Conservation (phyloP, 305 asterid genomes). For the Solanum chacoense region DNA sequence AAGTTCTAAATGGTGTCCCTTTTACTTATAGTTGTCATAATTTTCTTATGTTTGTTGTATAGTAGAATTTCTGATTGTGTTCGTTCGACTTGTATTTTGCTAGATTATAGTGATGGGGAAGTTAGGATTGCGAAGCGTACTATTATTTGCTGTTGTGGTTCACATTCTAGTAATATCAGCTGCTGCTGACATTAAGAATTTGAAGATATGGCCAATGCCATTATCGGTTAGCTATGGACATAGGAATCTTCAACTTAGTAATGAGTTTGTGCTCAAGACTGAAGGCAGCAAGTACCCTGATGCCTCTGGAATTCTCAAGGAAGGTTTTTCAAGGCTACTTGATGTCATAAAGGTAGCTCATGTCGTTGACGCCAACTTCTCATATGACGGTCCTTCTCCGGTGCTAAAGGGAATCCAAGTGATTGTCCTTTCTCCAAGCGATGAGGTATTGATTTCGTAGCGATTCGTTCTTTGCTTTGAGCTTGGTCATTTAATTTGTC, state of each 20-base stretch:
- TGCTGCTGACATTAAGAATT: conserved; percentile 19
- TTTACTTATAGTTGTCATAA: neutral
- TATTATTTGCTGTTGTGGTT: conserved; percentile 21
- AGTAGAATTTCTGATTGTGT: neutral
- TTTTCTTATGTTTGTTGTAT: neutral
- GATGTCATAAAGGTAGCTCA: conserved; percentile 39
- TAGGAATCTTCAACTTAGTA: conserved; percentile 37
- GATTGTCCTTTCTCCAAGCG: conserved; percentile 47
- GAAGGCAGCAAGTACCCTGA: conserved; percentile 63
- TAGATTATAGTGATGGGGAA: conserved; percentile 32
- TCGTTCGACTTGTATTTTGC: conserved; percentile 5
- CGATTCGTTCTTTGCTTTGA: neutral
- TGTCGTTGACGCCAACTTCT: conserved; percentile 32
- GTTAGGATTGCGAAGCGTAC: neutral
- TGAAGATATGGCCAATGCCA: conserved; percentile 98
- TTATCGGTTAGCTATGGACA: conserved; percentile 50
- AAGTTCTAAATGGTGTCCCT: neutral
- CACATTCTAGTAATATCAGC: conserved; percentile 26
- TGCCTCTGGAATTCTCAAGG: conserved; percentile 65
- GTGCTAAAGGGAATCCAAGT: conserved; percentile 65
- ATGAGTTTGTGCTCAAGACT: conserved; percentile 52
- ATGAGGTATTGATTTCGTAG: conserved; percentile 36
- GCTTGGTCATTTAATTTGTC: neutral
- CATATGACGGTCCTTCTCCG: conserved; percentile 31
- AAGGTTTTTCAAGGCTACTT: conserved; percentile 48